Evolutionary conservation across 176 grass and related monocot species (phyloP).

Genomic region (Musa acuminata): DNA sequence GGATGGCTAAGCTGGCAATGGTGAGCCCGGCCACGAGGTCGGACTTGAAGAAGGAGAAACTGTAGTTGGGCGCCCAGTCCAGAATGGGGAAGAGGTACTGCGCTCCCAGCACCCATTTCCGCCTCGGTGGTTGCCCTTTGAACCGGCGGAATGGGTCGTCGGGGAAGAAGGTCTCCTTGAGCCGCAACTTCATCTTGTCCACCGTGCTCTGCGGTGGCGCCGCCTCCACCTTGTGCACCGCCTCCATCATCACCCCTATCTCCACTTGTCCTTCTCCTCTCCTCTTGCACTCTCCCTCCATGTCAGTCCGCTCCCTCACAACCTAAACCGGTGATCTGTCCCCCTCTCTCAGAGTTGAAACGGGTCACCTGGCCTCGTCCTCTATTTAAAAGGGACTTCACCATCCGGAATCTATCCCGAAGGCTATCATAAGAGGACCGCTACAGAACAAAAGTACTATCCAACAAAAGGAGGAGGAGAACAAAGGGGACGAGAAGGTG

Average conservation of each 20-base stretch:
- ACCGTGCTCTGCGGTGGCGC: constrained; percentile 48
- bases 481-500: no score
- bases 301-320: not conserved
- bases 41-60: constrained; percentile 77
- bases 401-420: no score
- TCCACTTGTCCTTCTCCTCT: not conserved
- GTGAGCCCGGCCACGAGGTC: constrained; percentile 88
- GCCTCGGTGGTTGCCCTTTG: constrained; percentile 41
- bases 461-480: no score
- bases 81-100: constrained; percentile 84
- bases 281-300: not conserved
- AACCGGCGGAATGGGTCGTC: constrained; percentile 85
- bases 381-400: no score
- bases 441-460: no score
- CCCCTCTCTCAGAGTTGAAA: no score
- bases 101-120: constrained; percentile 48
- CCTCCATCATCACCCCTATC: constrained; percentile 10
- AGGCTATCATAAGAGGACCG: no score
- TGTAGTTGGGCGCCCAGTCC: constrained; percentile 58
- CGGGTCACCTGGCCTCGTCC: no score
- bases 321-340: no score
- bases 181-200: constrained; percentile 59
- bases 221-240: constrained; percentile 56
- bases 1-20: constrained; percentile 94
- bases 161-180: constrained; percentile 97